phyloP scores from a whole-genome alignment of 1,284 basidiomycete species.

The Lentinula novae-zelandiae region DNA sequence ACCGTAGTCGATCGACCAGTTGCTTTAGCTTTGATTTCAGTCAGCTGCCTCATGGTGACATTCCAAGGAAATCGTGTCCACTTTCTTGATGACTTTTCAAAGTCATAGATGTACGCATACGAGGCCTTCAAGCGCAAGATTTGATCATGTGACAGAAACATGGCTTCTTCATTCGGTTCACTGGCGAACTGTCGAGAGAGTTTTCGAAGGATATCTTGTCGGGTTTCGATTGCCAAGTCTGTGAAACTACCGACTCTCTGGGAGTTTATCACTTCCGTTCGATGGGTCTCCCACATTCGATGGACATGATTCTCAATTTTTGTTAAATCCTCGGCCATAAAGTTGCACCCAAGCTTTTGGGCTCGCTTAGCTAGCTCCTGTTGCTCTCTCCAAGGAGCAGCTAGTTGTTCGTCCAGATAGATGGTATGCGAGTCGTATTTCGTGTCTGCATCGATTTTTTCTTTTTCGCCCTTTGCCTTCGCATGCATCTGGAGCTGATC shows the following conservation, averaged over 20 bases:
- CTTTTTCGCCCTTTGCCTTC: slow-evolving; percentile 17
- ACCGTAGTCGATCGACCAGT: slow-evolving; percentile 16
- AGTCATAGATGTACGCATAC: slow-evolving; percentile 47
- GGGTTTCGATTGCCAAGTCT: slow-evolving; percentile 35
- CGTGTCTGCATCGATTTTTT: slow-evolving; percentile 24
- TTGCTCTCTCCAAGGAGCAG: slow-evolving; percentile 34
- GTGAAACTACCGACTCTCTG: slow-evolving; percentile 29
- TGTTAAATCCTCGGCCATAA: slow-evolving; percentile 24
- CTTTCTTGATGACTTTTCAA: slow-evolving; percentile 12
- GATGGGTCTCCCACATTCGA: slow-evolving; percentile 17
- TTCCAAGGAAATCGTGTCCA: slow-evolving; percentile 50
- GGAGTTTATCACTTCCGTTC: not conserved
- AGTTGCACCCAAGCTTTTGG: not conserved
- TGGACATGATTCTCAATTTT: slow-evolving; percentile 28
- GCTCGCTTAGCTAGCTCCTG: slow-evolving; percentile 8
- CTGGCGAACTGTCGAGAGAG: slow-evolving; percentile 37
- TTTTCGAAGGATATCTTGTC: slow-evolving; percentile 43
- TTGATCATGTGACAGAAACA: slow-evolving; percentile 26
- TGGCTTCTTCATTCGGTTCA: slow-evolving; percentile 19
- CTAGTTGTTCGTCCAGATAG: slow-evolving; percentile 31
- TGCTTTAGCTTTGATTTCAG: slow-evolving; percentile 41
- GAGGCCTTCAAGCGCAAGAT: slow-evolving; percentile 43
- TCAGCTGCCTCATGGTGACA: slow-evolving; percentile 46
- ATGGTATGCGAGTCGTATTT: slow-evolving; percentile 21
- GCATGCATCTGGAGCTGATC: slow-evolving; percentile 34